These are phyloP conservation scores for Polyrhizophydium stewartii DNA, from an alignment of 371 early-diverging fungal species.

Conservation along the genomic window DNA sequence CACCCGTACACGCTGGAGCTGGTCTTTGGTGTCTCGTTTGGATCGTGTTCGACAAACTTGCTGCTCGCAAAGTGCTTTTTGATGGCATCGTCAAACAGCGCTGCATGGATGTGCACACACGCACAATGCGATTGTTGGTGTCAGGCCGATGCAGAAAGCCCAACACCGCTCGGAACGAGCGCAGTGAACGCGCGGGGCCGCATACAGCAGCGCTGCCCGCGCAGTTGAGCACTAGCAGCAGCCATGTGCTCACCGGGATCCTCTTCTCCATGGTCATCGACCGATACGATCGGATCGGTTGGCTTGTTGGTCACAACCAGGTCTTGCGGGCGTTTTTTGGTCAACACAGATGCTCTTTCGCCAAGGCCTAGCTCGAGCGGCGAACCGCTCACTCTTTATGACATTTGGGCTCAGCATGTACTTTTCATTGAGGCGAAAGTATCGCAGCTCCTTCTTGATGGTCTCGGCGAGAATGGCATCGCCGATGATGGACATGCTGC, in stretches of 20 bases:
- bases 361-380: neutral
- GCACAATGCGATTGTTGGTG: too few species aligned
- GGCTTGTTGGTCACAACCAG: constrained; percentile 16
- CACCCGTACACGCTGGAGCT: constrained; percentile 23
- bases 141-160: too few species aligned
- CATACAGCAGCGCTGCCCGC: too few species aligned
- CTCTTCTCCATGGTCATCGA: too few species aligned
- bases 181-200: too few species aligned
- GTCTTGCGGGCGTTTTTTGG: neutral
- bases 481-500: constrained; percentile 23
- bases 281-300: neutral
- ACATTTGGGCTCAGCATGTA: constrained; percentile 36
- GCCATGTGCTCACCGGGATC: too few species aligned
- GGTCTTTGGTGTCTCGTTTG: neutral
- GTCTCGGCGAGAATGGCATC: constrained; percentile 43
- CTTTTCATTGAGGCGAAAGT: constrained; percentile 31
- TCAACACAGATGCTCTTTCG: neutral
- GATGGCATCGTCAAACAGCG: too few species aligned
- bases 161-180: too few species aligned
- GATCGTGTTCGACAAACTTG: too few species aligned
- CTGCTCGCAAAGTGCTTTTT: too few species aligned
- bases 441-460: constrained; percentile 38
- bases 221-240: too few species aligned
- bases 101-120: too few species aligned
- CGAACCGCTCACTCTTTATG: constrained; percentile 21